Evolutionary conservation across 768 basidiomycete species (phyloP).

Genomic region (Lactarius trivialis): DNA sequence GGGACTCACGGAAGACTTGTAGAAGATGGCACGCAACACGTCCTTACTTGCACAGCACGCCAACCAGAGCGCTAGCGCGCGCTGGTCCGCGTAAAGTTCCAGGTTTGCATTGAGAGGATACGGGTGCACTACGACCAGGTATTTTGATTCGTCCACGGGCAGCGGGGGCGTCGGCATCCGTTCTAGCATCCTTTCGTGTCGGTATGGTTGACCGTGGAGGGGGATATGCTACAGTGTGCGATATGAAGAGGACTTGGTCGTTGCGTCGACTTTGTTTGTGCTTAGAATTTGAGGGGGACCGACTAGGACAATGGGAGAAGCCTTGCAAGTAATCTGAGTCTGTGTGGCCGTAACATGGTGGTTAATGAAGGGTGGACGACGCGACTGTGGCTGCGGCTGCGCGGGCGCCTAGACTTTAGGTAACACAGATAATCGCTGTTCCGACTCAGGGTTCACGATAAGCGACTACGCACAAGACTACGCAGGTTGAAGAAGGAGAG

Average conservation of each 20-base stretch:
- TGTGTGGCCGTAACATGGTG: neutral
- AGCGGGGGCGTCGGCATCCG: conserved; percentile 38
- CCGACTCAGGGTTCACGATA: too few species aligned
- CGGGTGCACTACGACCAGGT: conserved; percentile 38
- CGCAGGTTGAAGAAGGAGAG: too few species aligned
- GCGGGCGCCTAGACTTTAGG: neutral
- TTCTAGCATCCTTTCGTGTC: conserved; percentile 33
- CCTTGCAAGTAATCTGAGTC: neutral
- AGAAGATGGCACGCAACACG: conserved; percentile 35
- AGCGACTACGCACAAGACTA: too few species aligned
- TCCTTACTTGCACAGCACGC: conserved; percentile 35
- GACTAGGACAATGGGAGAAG: neutral
- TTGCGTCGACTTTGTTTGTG: too few species aligned
- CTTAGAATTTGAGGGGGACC: neutral
- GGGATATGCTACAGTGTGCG: neutral
- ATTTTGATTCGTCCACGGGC: conserved; percentile 37
- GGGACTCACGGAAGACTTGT: conserved; percentile 40
- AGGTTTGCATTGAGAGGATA: conserved; percentile 40
- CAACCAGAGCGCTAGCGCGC: conserved; percentile 38
- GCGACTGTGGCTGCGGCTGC: neutral
- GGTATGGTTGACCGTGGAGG: neutral
- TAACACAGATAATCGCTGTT: too few species aligned
- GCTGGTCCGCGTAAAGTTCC: conserved; percentile 34
- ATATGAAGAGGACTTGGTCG: neutral
- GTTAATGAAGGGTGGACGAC: neutral